Percentiles rank a stretch among this genome's conserved stretches.
These are phyloP conservation scores for Balansia obtecta DNA, from an alignment of 2,329 filamentous ascomycete species.

Conservation along the genomic window DNA sequence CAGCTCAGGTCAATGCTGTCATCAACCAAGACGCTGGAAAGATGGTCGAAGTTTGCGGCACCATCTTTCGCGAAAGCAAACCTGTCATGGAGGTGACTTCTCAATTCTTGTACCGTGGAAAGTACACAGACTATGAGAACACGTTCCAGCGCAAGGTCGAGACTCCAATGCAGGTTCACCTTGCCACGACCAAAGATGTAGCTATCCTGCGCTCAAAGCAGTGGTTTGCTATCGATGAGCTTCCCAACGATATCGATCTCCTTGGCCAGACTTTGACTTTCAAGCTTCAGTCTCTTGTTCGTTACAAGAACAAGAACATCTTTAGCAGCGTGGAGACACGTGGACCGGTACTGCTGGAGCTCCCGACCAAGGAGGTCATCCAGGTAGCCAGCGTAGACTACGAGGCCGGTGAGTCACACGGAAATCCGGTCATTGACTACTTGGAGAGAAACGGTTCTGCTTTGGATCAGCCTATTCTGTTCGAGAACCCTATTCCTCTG, in stretches of 20 bases:
- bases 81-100: conserved; percentile 97
- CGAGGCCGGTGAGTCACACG: conserved; percentile 78
- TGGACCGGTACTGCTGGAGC: conserved; percentile 83
- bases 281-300: conserved; percentile 82
- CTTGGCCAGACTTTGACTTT: conserved; percentile 90
- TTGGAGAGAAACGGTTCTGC: conserved; percentile 81
- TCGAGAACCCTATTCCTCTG: conserved; percentile 93
- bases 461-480: conserved; percentile 91
- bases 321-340: conserved; percentile 87
- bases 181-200: conserved; percentile 80
- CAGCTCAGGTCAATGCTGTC: conserved; percentile 91
- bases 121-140: conserved; percentile 89
- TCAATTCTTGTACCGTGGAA: conserved; percentile 92
- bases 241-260: conserved; percentile 63
- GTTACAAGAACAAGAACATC: conserved; percentile 88
- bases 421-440: conserved; percentile 95
- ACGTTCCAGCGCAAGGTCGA: conserved; percentile 98
- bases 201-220: conserved; percentile 92
- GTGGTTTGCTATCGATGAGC: conserved; percentile 80
- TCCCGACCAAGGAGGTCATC: conserved; percentile 93
- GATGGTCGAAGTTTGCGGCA: conserved; percentile 99
- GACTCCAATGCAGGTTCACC: conserved; percentile 85
- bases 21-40: conserved; percentile 98
- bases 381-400: conserved; percentile 97
- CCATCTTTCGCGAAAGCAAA: conserved; percentile 70